Conservation (phyloP, 352 stramenopile species). For the Phytophthora tentaculata region DNA sequence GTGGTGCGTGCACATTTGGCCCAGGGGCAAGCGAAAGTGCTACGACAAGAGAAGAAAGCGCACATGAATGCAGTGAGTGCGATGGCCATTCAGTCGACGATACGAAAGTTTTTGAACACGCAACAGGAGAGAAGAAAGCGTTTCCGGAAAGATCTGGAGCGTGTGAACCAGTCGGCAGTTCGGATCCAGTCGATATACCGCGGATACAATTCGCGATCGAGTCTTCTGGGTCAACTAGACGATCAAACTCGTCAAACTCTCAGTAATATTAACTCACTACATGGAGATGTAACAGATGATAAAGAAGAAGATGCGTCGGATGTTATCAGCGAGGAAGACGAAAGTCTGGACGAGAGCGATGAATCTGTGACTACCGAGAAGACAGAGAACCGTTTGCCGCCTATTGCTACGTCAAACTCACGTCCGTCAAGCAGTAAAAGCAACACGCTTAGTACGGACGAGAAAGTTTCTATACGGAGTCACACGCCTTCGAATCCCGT, state of each 20-base stretch:
- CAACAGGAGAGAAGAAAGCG: slow-evolving; percentile 51
- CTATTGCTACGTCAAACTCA: slow-evolving; percentile 10
- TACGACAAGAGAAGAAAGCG: slow-evolving; percentile 55
- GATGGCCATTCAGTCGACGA: slow-evolving; percentile 77
- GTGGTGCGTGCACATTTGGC: slow-evolving; percentile 54
- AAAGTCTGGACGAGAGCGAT: not conserved
- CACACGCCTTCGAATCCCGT: slow-evolving; percentile 16
- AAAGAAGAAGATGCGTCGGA: slow-evolving; percentile 11
- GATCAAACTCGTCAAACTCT: slow-evolving; percentile 32
- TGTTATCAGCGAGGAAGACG: not conserved
- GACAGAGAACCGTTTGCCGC: slow-evolving; percentile 24
- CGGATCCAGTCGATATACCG: slow-evolving; percentile 76
- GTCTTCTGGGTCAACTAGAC: slow-evolving; percentile 49
- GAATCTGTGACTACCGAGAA: not conserved
- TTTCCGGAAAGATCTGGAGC: slow-evolving; percentile 60
- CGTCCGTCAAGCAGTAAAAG: slow-evolving; percentile 6
- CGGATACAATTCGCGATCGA: slow-evolving; percentile 61
- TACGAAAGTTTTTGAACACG: slow-evolving; percentile 56
- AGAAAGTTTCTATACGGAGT: not conserved
- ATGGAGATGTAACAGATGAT: slow-evolving; percentile 23
- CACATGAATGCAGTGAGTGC: slow-evolving; percentile 62
- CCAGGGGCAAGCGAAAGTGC: slow-evolving; percentile 26
- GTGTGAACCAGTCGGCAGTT: slow-evolving; percentile 65
- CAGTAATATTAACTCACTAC: slow-evolving; percentile 3
- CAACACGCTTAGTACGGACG: not conserved